Conservation (phyloP, 2,329 filamentous ascomycete species). For the Fusarium lateritium region DNA sequence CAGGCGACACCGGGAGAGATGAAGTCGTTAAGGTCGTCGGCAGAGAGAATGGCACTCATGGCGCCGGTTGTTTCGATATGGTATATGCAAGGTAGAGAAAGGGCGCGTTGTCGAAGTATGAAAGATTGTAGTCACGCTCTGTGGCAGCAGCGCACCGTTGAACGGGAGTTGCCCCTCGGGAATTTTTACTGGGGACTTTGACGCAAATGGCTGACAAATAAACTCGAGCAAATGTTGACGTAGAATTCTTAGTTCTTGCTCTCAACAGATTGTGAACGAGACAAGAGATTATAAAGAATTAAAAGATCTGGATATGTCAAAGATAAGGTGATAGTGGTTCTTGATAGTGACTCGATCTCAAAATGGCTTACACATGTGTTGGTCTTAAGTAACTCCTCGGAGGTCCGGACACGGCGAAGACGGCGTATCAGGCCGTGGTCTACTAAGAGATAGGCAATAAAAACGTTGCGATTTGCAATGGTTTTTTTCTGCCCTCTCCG, state of each 20-base stretch:
- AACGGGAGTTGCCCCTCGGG: constrained; percentile 17
- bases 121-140: constrained; percentile 27
- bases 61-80: constrained; percentile 47
- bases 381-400: constrained; percentile 45
- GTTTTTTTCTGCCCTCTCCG: constrained; percentile 13
- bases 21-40: constrained; percentile 98
- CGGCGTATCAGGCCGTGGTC: constrained; percentile 29
- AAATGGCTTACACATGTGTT: constrained; percentile 7
- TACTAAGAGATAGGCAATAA: constrained; percentile 49
- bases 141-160: constrained; percentile 21
- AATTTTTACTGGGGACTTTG: constrained; percentile 25
- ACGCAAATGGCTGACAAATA: constrained; percentile 46
- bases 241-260: neutral
- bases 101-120: constrained; percentile 10
- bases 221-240: constrained; percentile 25
- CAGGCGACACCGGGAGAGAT: constrained; percentile 97
- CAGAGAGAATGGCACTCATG: constrained; percentile 98
- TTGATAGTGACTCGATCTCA: constrained; percentile 11
- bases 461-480: constrained; percentile 55
- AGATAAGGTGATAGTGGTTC: constrained; percentile 20
- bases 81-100: neutral
- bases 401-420: constrained; percentile 30
- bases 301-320: neutral
- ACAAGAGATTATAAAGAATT: neutral
- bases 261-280: neutral